A percentile compares a stretch with the other conserved stretches of the same genome.
phyloP scores from a whole-genome alignment of 2,329 filamentous ascomycete genomes.

The Clarireedia hainanense region DNA sequence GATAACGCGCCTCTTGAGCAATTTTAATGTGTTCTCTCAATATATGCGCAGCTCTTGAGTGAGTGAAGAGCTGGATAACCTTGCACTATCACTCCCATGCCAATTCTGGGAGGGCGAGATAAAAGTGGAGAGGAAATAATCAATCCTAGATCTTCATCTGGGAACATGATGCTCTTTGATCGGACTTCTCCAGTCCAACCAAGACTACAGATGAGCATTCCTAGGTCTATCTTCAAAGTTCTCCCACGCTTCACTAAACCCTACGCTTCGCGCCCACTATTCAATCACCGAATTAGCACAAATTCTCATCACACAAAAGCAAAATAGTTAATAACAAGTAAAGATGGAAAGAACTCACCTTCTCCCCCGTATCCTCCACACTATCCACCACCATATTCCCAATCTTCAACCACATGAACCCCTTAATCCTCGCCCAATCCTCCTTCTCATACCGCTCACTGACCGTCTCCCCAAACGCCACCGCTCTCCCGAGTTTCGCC shows the following conservation, averaged over 20 bases:
- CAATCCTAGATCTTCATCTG: too few relatives aligned
- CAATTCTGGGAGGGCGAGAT: too few relatives aligned
- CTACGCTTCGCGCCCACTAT: slow-evolving; percentile 54
- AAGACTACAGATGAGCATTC: slow-evolving; percentile 13
- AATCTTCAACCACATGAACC: slow-evolving; percentile 51
- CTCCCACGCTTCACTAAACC: slow-evolving; percentile 60
- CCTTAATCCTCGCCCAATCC: slow-evolving; percentile 45
- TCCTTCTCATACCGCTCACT: slow-evolving; percentile 39
- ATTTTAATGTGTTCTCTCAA: too few relatives aligned
- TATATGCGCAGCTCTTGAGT: too few relatives aligned
- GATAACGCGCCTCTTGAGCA: too few relatives aligned
- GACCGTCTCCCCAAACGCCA: slow-evolving; percentile 53
- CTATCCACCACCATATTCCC: slow-evolving; percentile 55
- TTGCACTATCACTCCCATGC: too few relatives aligned
- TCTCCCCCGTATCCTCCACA: slow-evolving; percentile 40
- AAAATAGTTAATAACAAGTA: too few relatives aligned
- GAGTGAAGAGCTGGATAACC: too few relatives aligned
- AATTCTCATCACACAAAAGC: too few relatives aligned
- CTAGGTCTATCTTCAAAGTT: slow-evolving; percentile 23
- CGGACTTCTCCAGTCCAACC: not conserved
- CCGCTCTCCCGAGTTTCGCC: slow-evolving; percentile 64
- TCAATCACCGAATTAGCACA: not conserved
- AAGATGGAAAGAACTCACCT: not conserved
- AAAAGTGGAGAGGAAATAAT: too few relatives aligned
- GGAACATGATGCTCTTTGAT: not conserved